phyloP scores from a whole-genome alignment of 1,284 basidiomycete genomes.

The Moesziomyces sp. region DNA sequence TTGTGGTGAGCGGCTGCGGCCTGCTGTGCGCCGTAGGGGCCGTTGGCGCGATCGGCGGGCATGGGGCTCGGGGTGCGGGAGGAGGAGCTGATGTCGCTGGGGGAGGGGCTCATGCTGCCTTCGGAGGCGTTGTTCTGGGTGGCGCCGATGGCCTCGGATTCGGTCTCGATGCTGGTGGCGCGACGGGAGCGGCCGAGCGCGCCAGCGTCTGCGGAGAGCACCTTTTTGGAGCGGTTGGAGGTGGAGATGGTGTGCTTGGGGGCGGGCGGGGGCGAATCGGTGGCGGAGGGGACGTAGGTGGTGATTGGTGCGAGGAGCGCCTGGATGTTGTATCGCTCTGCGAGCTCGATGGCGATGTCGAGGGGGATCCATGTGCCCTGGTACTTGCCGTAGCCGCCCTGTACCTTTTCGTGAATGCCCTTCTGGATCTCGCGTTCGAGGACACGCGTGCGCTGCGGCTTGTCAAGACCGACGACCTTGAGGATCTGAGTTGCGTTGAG shows the following conservation, averaged over 20 bases:
- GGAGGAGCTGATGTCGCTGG: conserved; percentile 83
- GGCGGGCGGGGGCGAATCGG: conserved; percentile 89
- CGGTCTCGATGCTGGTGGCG: conserved; percentile 64
- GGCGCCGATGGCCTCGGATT: conserved; percentile 52
- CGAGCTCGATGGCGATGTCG: conserved; percentile 85
- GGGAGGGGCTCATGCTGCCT: conserved; percentile 78
- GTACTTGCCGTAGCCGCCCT: conserved; percentile 99
- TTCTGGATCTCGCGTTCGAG: conserved; percentile 98
- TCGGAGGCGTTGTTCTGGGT: conserved; percentile 71
- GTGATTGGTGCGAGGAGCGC: conserved; percentile 89
- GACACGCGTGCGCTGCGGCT: conserved; percentile 96
- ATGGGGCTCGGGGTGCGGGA: conserved; percentile 86
- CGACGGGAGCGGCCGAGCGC: conserved; percentile 55
- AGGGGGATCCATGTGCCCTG: conserved; percentile 99
- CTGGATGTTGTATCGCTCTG: conserved; percentile 94
- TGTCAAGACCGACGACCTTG: conserved; percentile 99
- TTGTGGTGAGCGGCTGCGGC: conserved; percentile 16
- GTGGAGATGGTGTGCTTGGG: conserved; percentile 83
- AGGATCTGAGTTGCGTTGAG: conserved; percentile 97
- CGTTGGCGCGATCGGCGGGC: conserved; percentile 52
- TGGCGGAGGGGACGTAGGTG: conserved; percentile 84
- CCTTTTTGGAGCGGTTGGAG: conserved; percentile 59
- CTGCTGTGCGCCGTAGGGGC: conserved; percentile 29
- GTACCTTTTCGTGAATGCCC: conserved; percentile 98
- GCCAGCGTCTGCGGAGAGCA: conserved; percentile 52